Conservation (phyloP, 2,329 filamentous ascomycete genomes). For the Graphiopsis chlorocephala region DNA sequence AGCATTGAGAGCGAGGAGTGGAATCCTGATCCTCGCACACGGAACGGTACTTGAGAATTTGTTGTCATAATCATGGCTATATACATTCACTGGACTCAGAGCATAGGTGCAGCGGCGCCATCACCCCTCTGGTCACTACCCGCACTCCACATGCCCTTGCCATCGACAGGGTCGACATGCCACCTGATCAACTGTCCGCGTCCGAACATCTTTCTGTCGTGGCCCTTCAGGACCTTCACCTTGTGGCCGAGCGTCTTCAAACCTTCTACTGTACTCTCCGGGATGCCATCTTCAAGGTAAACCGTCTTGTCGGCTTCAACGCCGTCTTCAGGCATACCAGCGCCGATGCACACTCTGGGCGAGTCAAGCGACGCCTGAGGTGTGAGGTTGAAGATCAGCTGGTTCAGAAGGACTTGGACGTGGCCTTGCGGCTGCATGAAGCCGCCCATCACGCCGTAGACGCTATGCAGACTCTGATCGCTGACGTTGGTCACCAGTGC, state of each 20-base stretch:
- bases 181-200: slow-evolving; percentile 82
- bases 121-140: slow-evolving; percentile 88
- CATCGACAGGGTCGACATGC: slow-evolving; percentile 65
- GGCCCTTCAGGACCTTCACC: slow-evolving; percentile 65
- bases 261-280: slow-evolving; percentile 63
- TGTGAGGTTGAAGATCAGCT: slow-evolving; percentile 75
- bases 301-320: slow-evolving; percentile 63
- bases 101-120: slow-evolving; percentile 61
- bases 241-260: slow-evolving; percentile 70
- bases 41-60: slow-evolving; percentile 9
- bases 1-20: slow-evolving; percentile 38
- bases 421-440: slow-evolving; percentile 99
- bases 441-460: slow-evolving; percentile 96
- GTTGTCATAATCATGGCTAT: slow-evolving; percentile 20
- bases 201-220: slow-evolving; percentile 70
- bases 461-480: slow-evolving; percentile 73
- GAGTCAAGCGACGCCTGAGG: slow-evolving; percentile 89
- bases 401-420: slow-evolving; percentile 86
- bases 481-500: slow-evolving; percentile 76
- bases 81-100: background rate
- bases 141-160: slow-evolving; percentile 73
- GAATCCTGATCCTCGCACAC: slow-evolving; percentile 36
- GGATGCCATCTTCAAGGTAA: slow-evolving; percentile 79
- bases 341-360: slow-evolving; percentile 83
- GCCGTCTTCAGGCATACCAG: slow-evolving; percentile 63